These are phyloP conservation scores for Paratrypanosoma confusum DNA, from an alignment of 208 protist genomes.

Conservation along the genomic window DNA sequence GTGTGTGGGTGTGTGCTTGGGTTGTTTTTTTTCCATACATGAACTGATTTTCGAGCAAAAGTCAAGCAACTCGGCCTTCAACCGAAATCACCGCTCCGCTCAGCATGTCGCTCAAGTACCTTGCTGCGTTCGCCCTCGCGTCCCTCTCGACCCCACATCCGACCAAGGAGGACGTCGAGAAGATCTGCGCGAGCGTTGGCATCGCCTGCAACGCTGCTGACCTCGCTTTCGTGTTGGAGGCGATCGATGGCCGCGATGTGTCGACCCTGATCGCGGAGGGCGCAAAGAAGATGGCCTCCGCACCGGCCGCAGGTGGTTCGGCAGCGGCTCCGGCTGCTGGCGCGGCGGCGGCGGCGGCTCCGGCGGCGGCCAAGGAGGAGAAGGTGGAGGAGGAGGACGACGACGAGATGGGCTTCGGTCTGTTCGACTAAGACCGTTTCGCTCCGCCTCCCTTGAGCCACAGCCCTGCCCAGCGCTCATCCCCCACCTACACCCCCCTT, in stretches of 20 bases:
- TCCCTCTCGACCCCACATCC: slow-evolving; percentile 68
- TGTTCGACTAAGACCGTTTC: slow-evolving; percentile 86
- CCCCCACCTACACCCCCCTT: too few relatives aligned
- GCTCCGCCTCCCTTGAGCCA: too few relatives aligned
- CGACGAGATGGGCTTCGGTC: slow-evolving; percentile 85
- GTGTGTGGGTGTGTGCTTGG: too few relatives aligned
- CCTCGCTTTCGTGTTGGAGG: slow-evolving; percentile 76
- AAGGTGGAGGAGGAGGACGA: slow-evolving; percentile 75
- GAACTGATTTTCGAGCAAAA: too few relatives aligned
- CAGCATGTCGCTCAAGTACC: slow-evolving; percentile 83
- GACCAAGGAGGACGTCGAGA: slow-evolving; percentile 65
- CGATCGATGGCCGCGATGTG: slow-evolving; percentile 62
- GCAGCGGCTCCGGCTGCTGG: slow-evolving; percentile 20
- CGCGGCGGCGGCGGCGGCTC: slow-evolving; percentile 17
- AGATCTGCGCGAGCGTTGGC: slow-evolving; percentile 74
- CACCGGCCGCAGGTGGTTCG: slow-evolving; percentile 24
- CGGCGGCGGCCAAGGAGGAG: slow-evolving; percentile 34
- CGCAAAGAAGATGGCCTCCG: slow-evolving; percentile 64
- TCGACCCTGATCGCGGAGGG: slow-evolving; percentile 67
- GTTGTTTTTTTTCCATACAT: too few relatives aligned
- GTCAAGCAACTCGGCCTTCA: too few relatives aligned
- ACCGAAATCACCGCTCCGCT: too few relatives aligned
- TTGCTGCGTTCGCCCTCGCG: slow-evolving; percentile 86
- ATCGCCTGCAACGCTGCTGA: slow-evolving; percentile 53
- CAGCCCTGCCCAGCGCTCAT: too few relatives aligned